Conservation (phyloP, 2,329 filamentous ascomycete species). For the Aureobasidium sp. region DNA sequence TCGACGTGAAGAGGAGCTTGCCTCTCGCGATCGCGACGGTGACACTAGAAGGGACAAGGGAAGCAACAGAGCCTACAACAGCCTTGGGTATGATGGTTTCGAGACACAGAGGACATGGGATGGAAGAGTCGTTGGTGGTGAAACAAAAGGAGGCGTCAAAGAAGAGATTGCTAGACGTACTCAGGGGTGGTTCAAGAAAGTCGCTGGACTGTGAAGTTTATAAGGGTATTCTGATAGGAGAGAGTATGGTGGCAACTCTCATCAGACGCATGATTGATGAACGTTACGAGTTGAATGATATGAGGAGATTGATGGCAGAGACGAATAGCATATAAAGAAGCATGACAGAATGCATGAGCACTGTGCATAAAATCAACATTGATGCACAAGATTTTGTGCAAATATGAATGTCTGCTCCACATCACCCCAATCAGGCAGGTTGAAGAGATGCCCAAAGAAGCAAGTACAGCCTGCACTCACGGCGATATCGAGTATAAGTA, state of each 20-base stretch:
- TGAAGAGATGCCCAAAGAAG: conserved; percentile 8
- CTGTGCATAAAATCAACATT: background rate
- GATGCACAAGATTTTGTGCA: background rate
- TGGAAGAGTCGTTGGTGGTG: conserved; percentile 31
- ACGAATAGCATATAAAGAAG: background rate
- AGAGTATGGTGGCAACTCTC: background rate
- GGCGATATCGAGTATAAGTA: conserved; percentile 7
- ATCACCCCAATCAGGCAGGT: background rate
- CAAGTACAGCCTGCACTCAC: background rate
- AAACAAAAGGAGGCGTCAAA: conserved; percentile 18
- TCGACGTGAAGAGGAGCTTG: conserved; percentile 21
- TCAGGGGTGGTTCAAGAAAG: conserved; percentile 42
- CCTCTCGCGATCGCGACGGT: conserved; percentile 28
- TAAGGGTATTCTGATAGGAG: background rate
- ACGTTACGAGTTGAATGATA: background rate
- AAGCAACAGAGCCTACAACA: conserved; percentile 20
- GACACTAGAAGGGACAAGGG: conserved; percentile 10
- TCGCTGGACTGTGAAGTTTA: conserved; percentile 26
- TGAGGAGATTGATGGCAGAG: background rate
- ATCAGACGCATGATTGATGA: background rate
- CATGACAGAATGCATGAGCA: background rate
- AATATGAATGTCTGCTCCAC: conserved; percentile 21
- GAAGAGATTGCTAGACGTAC: conserved; percentile 20
- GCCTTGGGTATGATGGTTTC: conserved; percentile 28
- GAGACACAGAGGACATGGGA: conserved; percentile 33